Conservation (phyloP, 305 asterid species). For the Andrographis paniculata region DNA sequence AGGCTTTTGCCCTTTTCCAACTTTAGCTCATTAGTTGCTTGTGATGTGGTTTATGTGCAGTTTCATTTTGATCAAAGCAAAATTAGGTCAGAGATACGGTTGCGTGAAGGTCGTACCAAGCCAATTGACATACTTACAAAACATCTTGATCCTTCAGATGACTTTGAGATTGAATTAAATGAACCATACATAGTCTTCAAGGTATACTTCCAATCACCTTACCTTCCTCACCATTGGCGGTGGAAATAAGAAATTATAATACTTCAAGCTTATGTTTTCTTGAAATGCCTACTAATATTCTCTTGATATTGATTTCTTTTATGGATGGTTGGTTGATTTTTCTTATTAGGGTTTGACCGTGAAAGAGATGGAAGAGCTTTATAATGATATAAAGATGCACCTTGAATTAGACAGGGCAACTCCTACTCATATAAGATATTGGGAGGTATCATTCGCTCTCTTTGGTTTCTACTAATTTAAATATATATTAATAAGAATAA, state of each 20-base stretch:
- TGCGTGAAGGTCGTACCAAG: constrained; percentile 85
- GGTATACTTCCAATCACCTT: constrained; percentile 41
- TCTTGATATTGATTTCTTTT: too few species aligned
- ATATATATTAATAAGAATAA: neutral
- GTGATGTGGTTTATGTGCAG: constrained; percentile 32
- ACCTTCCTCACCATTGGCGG: neutral
- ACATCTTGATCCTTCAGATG: constrained; percentile 76
- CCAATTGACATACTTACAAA: constrained; percentile 78
- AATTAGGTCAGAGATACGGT: constrained; percentile 74
- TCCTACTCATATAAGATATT: constrained; percentile 54
- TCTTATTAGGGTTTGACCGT: constrained; percentile 57
- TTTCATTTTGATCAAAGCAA: constrained; percentile 93
- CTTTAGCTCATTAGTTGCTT: constrained; percentile 16
- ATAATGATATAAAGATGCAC: constrained; percentile 79
- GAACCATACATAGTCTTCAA: constrained; percentile 79
- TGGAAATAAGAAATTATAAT: neutral
- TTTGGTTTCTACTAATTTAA: neutral
- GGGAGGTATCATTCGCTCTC: constrained; percentile 55
- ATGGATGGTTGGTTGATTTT: too few species aligned
- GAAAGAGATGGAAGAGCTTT: constrained; percentile 86
- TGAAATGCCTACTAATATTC: too few species aligned
- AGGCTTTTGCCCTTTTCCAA: neutral
- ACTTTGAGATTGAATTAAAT: constrained; percentile 59
- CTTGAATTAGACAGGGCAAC: constrained; percentile 76
- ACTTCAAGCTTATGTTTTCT: too few species aligned